Percentiles rank a stretch among this genome's conserved stretches.
phyloP scores from a whole-genome alignment of 192 early-diverging fungal species.

The Entomortierella lignicola region DNA sequence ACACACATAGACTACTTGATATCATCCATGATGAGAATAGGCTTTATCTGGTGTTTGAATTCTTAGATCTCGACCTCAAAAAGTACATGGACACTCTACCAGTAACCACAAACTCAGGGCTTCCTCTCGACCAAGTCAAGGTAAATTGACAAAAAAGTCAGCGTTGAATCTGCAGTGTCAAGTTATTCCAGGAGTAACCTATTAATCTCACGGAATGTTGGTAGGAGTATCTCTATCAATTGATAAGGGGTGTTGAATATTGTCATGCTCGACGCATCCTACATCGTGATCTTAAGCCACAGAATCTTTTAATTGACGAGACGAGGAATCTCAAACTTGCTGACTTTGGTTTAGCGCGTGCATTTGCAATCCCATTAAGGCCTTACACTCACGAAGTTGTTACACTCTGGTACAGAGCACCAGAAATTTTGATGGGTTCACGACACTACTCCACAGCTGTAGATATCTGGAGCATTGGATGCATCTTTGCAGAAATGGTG shows the following conservation, averaged over 20 bases:
- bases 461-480: slow-evolving; percentile 98
- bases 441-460: slow-evolving; percentile 92
- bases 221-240: slow-evolving; percentile 93
- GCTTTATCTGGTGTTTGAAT: slow-evolving; percentile 97
- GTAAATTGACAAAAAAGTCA: neutral
- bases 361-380: slow-evolving; percentile 93
- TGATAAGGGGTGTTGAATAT: slow-evolving; percentile 90
- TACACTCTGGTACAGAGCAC: slow-evolving; percentile 95
- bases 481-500: slow-evolving; percentile 97
- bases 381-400: slow-evolving; percentile 97
- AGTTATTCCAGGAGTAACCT: neutral
- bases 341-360: slow-evolving; percentile 96
- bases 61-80: slow-evolving; percentile 82
- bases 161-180: neutral
- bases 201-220: neutral
- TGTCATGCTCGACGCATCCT: slow-evolving; percentile 93
- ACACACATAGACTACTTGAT: slow-evolving; percentile 79
- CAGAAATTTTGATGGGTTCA: slow-evolving; percentile 94
- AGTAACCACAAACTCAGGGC: slow-evolving; percentile 27
- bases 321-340: slow-evolving; percentile 91
- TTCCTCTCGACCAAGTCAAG: slow-evolving; percentile 51
- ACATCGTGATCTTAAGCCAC: slow-evolving; percentile 98
- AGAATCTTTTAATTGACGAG: slow-evolving; percentile 96
- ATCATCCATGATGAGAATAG: slow-evolving; percentile 88
- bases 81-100: slow-evolving; percentile 53